Evolutionary conservation across 2,329 filamentous ascomycete genomes (phyloP), one percentile per base, ranked within the genome.

Genomic region (Coniochaeta sp.): DNA sequence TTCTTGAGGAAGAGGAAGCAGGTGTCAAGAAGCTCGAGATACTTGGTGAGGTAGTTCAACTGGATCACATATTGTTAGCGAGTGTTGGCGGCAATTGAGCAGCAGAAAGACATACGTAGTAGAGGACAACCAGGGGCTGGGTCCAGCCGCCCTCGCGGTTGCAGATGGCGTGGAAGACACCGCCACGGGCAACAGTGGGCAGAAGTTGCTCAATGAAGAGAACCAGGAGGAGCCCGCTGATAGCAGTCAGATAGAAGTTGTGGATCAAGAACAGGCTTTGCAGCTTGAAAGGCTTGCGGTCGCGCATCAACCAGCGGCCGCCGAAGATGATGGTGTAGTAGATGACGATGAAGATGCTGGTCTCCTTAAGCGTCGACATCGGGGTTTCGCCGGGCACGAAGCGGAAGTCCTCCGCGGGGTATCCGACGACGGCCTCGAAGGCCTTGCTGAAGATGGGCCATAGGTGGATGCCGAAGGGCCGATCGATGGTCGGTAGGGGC

Each of bases 1-100:
- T 97, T 97, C 86, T 97, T 97, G 70, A 97, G 83, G 77, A 96
- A 94, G 52, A 97, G 79, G 81, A 97, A 97, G 68, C 92, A 85
- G 54, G 92, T 97, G 72, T 97, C 92, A 62, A 97, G 76, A 59
- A 97, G 80, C 74, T 97, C 92, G 60, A 96, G 82, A 73, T 96
- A 97, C 74, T 97, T 97, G 74, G 91, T 97, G 52, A 96, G 82
- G 77, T 97, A 97, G 79, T 95, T 97, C 67, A 97, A 81, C 91
- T 96, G 66, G 16, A n/a, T 50, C 22, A 14, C 20, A 38, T 14
- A 10, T 3, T 13, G 52, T 53, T 28, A 53, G 51, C 46, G 8
- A 3, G 16, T 45, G 24, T 2, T 20, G 16, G 20, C 12, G 2
- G 6, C 6, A 24, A 28, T 7, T 1, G 4, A 14, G 18, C 28